These are phyloP conservation scores for Asclepias syriaca DNA, from an alignment of 257 asterid species.

Conservation along the genomic window DNA sequence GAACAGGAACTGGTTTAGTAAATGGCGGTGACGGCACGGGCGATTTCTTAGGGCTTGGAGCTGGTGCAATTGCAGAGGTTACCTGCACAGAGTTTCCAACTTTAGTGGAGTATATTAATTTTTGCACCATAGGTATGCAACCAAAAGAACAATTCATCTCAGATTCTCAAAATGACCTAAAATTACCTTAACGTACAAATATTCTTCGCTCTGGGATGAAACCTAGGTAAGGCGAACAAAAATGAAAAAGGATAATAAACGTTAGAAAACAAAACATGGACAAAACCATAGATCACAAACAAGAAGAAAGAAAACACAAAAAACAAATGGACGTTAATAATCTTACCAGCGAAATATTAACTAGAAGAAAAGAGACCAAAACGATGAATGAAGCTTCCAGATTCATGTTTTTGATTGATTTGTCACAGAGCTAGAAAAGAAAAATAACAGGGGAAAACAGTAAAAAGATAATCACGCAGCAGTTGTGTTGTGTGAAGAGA, in stretches of 20 bases:
- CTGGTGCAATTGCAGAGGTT: not conserved
- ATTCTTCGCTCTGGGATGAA: not conserved
- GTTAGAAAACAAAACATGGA: not conserved
- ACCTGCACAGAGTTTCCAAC: not conserved
- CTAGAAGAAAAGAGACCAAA: slow-evolving; percentile 32
- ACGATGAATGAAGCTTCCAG: slow-evolving; percentile 29
- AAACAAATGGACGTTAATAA: not conserved
- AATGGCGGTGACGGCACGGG: slow-evolving; percentile 9
- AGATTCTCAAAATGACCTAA: too few species aligned
- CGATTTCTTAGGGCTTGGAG: not conserved
- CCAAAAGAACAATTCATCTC: too few species aligned
- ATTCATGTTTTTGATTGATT: slow-evolving; percentile 23
- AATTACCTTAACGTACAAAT: not conserved
- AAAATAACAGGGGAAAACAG: too few species aligned
- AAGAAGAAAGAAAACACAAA: not conserved
- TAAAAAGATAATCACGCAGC: too few species aligned
- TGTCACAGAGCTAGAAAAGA: too few species aligned
- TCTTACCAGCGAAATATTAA: slow-evolving; percentile 29
- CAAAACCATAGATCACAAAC: too few species aligned
- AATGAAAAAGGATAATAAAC: not conserved
- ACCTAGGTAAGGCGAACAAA: not conserved
- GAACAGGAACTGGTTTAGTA: slow-evolving; percentile 4
- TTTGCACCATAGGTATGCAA: too few species aligned
- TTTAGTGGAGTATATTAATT: too few species aligned
- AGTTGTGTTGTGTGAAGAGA: too few species aligned